These are phyloP conservation scores for Perkinsus marinus DNA, from an alignment of 169 alveolate genomes.

Conservation along the genomic window DNA sequence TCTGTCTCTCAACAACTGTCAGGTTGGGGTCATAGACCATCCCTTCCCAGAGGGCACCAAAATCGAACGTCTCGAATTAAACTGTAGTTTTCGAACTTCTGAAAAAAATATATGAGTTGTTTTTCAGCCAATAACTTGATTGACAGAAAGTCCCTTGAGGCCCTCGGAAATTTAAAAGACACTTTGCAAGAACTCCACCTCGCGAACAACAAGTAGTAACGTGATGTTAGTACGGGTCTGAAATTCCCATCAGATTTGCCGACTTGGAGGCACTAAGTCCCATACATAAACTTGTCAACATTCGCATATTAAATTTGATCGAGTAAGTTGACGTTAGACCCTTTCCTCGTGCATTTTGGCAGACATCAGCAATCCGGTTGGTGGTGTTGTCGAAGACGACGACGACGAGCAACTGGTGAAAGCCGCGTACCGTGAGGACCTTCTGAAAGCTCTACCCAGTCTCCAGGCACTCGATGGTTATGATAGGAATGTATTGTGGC, in stretches of 20 bases:
- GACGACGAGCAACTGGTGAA: not conserved
- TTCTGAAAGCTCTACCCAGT: not conserved
- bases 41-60: not conserved
- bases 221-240: no score
- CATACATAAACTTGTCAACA: not conserved
- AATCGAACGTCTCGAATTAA: not conserved
- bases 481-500: not conserved
- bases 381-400: not conserved
- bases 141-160: not conserved
- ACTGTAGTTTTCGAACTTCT: no score
- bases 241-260: not conserved
- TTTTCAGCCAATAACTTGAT: not conserved
- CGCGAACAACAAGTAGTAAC: not conserved
- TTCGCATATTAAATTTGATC: not conserved
- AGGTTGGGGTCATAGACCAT: not conserved
- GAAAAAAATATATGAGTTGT: no score
- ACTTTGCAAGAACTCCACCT: not conserved
- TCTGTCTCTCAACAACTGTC: not conserved
- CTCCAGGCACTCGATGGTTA: not conserved
- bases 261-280: not conserved
- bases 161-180: not conserved
- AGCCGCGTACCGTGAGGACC: not conserved
- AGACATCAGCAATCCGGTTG: not conserved
- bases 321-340: not conserved
- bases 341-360: not conserved